A percentile compares a stretch with the other conserved stretches of the same genome.
Conservation (phyloP, 257 asterid species). For the Fraxinus quadrangulata region DNA sequence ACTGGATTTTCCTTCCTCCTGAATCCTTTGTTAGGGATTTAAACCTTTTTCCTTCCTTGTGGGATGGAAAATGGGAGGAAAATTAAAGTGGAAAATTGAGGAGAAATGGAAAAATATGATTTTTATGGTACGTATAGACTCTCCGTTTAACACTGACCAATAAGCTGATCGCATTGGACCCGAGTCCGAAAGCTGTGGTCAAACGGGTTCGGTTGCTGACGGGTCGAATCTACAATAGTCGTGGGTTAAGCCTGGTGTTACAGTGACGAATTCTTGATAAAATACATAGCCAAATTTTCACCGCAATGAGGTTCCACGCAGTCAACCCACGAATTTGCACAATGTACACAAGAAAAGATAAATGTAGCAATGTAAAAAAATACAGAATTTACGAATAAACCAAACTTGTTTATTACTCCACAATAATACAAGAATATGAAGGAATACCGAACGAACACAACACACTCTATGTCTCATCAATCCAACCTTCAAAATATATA, state of each 20-base stretch:
- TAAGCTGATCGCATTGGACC: conserved; percentile 24
- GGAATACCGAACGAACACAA: too few species aligned
- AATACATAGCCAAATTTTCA: too few species aligned
- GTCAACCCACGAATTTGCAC: too few species aligned
- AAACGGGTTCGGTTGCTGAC: not conserved
- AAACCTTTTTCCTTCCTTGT: conserved; percentile 17
- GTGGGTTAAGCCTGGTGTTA: not conserved
- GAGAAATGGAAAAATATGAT: not conserved
- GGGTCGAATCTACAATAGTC: not conserved
- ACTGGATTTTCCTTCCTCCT: not conserved
- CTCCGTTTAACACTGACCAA: conserved; percentile 19
- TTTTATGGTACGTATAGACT: conserved; percentile 15
- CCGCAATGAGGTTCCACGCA: too few species aligned
- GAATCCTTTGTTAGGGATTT: conserved; percentile 1
- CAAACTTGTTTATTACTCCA: too few species aligned
- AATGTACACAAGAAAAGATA: too few species aligned
- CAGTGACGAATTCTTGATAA: not conserved
- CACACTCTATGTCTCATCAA: too few species aligned
- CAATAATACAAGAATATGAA: too few species aligned
- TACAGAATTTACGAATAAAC: too few species aligned
- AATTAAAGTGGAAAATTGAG: not conserved
- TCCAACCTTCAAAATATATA: too few species aligned
- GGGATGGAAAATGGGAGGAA: conserved; percentile 15
- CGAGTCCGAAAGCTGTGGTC: not conserved
- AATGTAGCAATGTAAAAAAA: too few species aligned